Conservation (phyloP, 805 yeast genomes). For the Suhomyces kilbournensis region DNA sequence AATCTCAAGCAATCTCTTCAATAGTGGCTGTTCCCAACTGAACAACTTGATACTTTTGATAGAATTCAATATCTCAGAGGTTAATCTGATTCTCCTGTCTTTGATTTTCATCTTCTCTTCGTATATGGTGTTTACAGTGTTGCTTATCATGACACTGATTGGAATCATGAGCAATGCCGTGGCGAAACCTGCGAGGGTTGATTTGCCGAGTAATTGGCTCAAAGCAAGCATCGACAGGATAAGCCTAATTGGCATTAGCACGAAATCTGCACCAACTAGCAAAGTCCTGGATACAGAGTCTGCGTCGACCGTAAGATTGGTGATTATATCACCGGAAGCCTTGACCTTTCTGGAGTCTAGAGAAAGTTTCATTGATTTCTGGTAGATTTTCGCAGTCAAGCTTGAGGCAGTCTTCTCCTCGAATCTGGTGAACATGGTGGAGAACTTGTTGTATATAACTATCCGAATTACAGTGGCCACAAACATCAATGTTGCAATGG, state of each 20-base stretch:
- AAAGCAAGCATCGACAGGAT: slow-evolving; percentile 52
- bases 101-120: slow-evolving; percentile 50
- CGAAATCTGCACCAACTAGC: slow-evolving; percentile 48
- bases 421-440: slow-evolving; percentile 12
- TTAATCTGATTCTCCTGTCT: slow-evolving; percentile 56
- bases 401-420: slow-evolving; percentile 41
- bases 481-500: slow-evolving; percentile 12
- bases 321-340: slow-evolving; percentile 77
- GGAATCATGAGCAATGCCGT: slow-evolving; percentile 59
- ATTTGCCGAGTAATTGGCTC: slow-evolving; percentile 53
- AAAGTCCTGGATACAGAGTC: slow-evolving; percentile 58
- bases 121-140: slow-evolving; percentile 34
- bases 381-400: slow-evolving; percentile 63
- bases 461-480: slow-evolving; percentile 9
- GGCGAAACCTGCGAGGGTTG: slow-evolving; percentile 56
- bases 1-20: slow-evolving; percentile 46
- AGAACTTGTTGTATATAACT: slow-evolving; percentile 18
- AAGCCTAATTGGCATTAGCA: slow-evolving; percentile 59
- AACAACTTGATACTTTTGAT: slow-evolving; percentile 65
- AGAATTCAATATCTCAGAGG: slow-evolving; percentile 57
- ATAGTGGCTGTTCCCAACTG: slow-evolving; percentile 69
- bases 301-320: slow-evolving; percentile 76
- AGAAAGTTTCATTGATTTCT: slow-evolving; percentile 68
- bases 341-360: slow-evolving; percentile 56
- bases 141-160: slow-evolving; percentile 47